Evolutionary conservation across 345 rosid genomes (phyloP).

Genomic region (Boechera stricta): DNA sequence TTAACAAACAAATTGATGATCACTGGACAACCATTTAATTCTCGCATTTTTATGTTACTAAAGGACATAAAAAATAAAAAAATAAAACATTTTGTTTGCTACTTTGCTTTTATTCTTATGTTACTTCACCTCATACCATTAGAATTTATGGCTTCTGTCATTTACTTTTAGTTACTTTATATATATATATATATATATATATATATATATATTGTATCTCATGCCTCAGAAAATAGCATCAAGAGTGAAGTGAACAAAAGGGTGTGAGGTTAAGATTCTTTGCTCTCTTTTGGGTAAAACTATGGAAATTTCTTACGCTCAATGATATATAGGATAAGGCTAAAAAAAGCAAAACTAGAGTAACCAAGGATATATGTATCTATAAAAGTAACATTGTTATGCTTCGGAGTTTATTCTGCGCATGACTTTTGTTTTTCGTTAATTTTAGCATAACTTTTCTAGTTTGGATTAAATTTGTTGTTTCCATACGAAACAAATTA

Average conservation of each 20-base stretch:
- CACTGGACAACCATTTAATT: conserved; percentile 12
- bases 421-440: not conserved
- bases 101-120: conserved; percentile 44
- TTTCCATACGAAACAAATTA: not conserved
- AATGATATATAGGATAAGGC: conserved; percentile 17
- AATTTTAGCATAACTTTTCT: not conserved
- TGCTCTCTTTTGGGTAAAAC: conserved; percentile 39
- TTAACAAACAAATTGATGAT: conserved; percentile 5
- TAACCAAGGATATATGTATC: conserved; percentile 6
- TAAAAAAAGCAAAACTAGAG: not conserved
- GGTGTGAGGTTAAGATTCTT: conserved; percentile 37
- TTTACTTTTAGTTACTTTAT: conserved; percentile 29
- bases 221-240: not conserved
- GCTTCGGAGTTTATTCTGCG: not conserved
- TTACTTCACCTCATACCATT: conserved; percentile 27
- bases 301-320: conserved; percentile 16
- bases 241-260: conserved; percentile 50
- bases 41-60: not conserved
- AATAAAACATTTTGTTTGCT: conserved; percentile 29
- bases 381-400: conserved; percentile 1
- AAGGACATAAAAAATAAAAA: conserved; percentile 1
- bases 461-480: not conserved
- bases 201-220: not conserved
- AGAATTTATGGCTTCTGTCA: conserved; percentile 37
- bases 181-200: too few species aligned